Conservation (phyloP, 257 asterid species). For the Dorcoceras hygrometricum region DNA sequence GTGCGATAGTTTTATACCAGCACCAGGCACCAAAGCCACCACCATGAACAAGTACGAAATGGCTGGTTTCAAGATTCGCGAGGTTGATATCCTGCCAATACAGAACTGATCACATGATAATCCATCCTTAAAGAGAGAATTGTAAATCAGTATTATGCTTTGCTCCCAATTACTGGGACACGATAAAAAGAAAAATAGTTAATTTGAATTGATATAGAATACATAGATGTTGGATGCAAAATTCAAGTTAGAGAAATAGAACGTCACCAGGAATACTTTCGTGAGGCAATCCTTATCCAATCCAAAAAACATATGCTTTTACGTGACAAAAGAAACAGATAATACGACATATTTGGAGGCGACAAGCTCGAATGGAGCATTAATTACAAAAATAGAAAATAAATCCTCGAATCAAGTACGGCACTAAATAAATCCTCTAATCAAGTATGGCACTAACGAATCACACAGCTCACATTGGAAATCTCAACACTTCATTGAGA, state of each 20-base stretch:
- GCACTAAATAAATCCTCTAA: too few relatives aligned
- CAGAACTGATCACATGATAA: slow-evolving; percentile 15
- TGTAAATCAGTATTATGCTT: not conserved
- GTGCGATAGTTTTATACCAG: not conserved
- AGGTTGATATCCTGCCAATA: slow-evolving; percentile 57
- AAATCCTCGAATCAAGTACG: too few relatives aligned
- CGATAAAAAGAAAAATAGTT: not conserved
- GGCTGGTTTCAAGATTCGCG: not conserved
- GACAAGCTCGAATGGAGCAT: slow-evolving; percentile 3
- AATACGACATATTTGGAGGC: not conserved
- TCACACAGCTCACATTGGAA: not conserved
- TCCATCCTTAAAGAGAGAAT: slow-evolving; percentile 14
- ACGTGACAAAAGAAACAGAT: not conserved
- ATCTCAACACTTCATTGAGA: not conserved
- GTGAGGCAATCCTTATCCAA: not conserved
- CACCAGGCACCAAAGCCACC: slow-evolving; percentile 4
- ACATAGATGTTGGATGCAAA: slow-evolving; percentile 5
- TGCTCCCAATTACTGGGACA: not conserved
- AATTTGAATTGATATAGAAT: slow-evolving; percentile 6
- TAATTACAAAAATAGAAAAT: too few relatives aligned
- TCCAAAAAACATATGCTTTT: not conserved
- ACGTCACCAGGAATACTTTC: not conserved
- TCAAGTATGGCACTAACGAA: slow-evolving; percentile 4
- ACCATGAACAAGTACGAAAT: not conserved
- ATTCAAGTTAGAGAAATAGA: not conserved